Conservation (phyloP, 2,329 filamentous ascomycete genomes). For the Meredithiella fracta region DNA sequence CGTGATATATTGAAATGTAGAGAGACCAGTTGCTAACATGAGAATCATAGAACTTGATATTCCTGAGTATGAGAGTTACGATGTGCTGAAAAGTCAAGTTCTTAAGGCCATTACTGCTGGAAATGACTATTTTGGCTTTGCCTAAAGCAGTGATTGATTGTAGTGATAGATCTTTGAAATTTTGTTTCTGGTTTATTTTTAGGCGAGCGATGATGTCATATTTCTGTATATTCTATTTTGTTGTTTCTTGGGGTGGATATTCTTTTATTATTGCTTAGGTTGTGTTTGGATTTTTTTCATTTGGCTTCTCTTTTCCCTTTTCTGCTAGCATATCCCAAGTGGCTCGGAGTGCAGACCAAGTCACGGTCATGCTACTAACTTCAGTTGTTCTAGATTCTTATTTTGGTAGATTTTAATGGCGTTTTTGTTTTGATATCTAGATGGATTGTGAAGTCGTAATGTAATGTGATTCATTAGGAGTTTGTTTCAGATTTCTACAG, state of each 20-base stretch:
- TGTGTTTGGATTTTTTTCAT: background rate
- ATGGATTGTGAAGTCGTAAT: background rate
- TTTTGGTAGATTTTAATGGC: background rate
- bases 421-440: background rate
- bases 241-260: background rate
- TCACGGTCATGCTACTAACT: background rate
- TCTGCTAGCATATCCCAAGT: background rate
- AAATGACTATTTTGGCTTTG: slow-evolving; percentile 95
- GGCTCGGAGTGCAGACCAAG: slow-evolving; percentile 8
- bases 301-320: background rate
- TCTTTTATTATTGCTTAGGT: background rate
- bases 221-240: background rate
- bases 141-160: slow-evolving; percentile 34
- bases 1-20: background rate
- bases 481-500: too few relatives aligned
- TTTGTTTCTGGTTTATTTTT: slow-evolving; percentile 6
- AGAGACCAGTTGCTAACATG: background rate
- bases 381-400: background rate
- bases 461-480: too few relatives aligned
- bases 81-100: slow-evolving; percentile 69
- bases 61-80: slow-evolving; percentile 95
- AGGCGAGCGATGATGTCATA: slow-evolving; percentile 1
- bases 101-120: slow-evolving; percentile 96
- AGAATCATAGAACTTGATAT: slow-evolving; percentile 71
- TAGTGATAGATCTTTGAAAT: background rate